Evolutionary conservation across 768 basidiomycete species (phyloP), one percentile per base, ranked within the genome.

Genomic region (Suillus brevipes): DNA sequence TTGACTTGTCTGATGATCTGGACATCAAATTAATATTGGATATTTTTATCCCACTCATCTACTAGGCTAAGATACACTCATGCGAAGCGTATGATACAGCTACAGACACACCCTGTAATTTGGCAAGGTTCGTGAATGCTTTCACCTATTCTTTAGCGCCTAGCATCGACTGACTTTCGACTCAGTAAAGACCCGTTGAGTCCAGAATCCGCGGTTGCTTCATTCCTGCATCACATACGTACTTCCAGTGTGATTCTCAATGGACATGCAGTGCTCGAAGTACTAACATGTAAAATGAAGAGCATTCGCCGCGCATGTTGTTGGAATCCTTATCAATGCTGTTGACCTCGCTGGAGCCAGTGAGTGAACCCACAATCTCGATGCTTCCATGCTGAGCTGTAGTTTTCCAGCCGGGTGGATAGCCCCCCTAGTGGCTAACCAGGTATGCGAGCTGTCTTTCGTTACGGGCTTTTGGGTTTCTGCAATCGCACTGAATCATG

Each of bases 401-500:
- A 13, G 6, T 23, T 61, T 23, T 60, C 38, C 64, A 85, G 85
- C 87, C 37, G 89, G 89, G 9, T 80, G 79, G 50, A 75, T 72
- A 0, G 90, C 31, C 31, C 92, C 89, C 7, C 70, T 89, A 31
- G 85, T 83, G 5, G 91, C 91, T 1, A 90, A 86, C 25, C 83
- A 85, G 62, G 84, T 91, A 67, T 92, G 89, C 75, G 79, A 88
- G 62, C 83, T 93, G 80, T 87, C 89, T 20, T 94, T 94, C 82
- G 90, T 94, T 78, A 89, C 89, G n/a, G 91, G 92, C 37, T 90
- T 92, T 68, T 86, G 85, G 38, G 83, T 88, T 50, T 90, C 92
- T 2, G 79, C 84, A 9, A 58, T 90, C 64, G 73, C 75, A 50
- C 81, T 89, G 55, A 90, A 87, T 77, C 69, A 75, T 61, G 25